Evolutionary conservation across 2,329 filamentous ascomycete genomes (phyloP).

Genomic region (Aspergillus ochraceus): DNA sequence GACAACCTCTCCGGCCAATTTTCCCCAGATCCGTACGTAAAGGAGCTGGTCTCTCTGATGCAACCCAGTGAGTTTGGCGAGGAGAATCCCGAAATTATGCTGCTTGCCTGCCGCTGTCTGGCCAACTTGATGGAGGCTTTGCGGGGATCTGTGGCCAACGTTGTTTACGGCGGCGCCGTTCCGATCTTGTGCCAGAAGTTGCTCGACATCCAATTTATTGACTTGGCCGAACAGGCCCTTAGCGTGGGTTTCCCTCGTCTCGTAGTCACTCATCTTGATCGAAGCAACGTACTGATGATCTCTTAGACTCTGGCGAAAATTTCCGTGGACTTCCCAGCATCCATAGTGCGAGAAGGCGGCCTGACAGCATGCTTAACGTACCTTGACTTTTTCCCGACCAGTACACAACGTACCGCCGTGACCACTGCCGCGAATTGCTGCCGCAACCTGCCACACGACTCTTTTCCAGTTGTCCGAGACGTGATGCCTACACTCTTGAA

Average conservation of each 20-base stretch:
- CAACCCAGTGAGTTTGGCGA: slow-evolving; percentile 82
- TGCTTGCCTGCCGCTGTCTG: slow-evolving; percentile 90
- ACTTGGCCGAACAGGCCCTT: slow-evolving; percentile 92
- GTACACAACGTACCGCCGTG: slow-evolving; percentile 93
- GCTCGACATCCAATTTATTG: slow-evolving; percentile 94
- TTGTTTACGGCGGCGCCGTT: slow-evolving; percentile 96
- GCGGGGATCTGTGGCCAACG: slow-evolving; percentile 87
- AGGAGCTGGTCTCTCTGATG: slow-evolving; percentile 90
- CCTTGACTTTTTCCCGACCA: slow-evolving; percentile 95
- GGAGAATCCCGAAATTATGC: slow-evolving; percentile 95
- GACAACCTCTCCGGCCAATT: slow-evolving; percentile 96
- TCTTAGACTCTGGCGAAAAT: slow-evolving; percentile 88
- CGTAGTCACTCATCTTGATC: slow-evolving; percentile 1
- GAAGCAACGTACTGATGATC: slow-evolving; percentile 2
- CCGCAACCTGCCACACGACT: slow-evolving; percentile 91
- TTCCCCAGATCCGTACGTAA: slow-evolving; percentile 89
- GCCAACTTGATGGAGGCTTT: slow-evolving; percentile 98
- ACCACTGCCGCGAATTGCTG: slow-evolving; percentile 98
- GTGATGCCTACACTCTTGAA: slow-evolving; percentile 95
- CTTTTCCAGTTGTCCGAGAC: slow-evolving; percentile 85
- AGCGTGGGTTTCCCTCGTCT: slow-evolving; percentile 56
- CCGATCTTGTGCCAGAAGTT: slow-evolving; percentile 93
- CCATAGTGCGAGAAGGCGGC: slow-evolving; percentile 93
- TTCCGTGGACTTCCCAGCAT: slow-evolving; percentile 89
- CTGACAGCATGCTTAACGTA: slow-evolving; percentile 94